Evolutionary conservation across 352 stramenopile genomes (phyloP).

Genomic region (Pythium oligandrum): DNA sequence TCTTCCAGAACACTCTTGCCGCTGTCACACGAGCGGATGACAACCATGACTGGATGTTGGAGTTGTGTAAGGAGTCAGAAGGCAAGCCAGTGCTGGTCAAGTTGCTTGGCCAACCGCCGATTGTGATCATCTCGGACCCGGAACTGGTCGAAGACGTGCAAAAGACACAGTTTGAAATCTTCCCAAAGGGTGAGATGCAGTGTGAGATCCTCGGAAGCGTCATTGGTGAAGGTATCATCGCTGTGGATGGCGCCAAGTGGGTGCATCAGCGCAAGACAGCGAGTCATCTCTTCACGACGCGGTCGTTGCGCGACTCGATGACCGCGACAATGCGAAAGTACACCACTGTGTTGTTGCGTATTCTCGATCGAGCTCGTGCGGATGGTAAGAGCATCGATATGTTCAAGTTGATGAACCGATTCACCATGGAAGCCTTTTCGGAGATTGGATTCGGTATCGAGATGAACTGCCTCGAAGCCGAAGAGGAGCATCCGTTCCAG

Average conservation of each 20-base stretch:
- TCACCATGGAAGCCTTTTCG: conserved; percentile 45
- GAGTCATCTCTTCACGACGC: conserved; percentile 79
- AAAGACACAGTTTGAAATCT: conserved; percentile 50
- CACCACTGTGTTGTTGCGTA: conserved; percentile 18
- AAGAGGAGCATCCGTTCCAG: conserved; percentile 47
- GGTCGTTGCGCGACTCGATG: conserved; percentile 47
- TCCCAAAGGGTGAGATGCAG: conserved; percentile 28
- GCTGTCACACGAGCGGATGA: too few relatives aligned
- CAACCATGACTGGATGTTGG: too few relatives aligned
- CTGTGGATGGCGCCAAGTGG: conserved; percentile 50
- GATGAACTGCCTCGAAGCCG: conserved; percentile 32
- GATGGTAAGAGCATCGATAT: conserved; percentile 24
- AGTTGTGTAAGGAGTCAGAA: conserved; percentile 9
- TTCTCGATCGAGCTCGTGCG: conserved; percentile 15
- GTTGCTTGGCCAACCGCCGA: conserved; percentile 26
- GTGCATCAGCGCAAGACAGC: conserved; percentile 66
- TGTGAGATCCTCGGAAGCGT: conserved; percentile 39
- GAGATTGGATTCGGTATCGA: conserved; percentile 52
- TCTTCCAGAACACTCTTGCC: too few relatives aligned
- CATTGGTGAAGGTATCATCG: conserved; percentile 66
- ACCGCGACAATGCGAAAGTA: conserved; percentile 25
- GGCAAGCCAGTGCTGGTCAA: conserved; percentile 40
- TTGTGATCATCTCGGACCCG: conserved; percentile 27
- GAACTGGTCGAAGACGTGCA: conserved; percentile 40
- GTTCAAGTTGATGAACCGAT: conserved; percentile 31